Evolutionary conservation across 2,329 filamentous ascomycete genomes (phyloP), one percentile per base, ranked within the genome.

Genomic region (Aphanoascus verrucosus): DNA sequence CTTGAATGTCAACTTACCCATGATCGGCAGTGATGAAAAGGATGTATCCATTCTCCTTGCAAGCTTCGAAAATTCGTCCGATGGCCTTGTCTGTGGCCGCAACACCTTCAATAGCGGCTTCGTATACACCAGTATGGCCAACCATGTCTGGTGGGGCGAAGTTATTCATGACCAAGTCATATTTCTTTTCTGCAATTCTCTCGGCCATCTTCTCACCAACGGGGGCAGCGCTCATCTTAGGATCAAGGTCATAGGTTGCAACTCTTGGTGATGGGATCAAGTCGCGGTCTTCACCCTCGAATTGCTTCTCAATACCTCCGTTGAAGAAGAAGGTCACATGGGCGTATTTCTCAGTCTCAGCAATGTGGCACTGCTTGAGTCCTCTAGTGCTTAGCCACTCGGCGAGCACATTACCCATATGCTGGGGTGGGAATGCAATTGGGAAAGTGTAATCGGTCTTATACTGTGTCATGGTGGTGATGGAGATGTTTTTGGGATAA

Each of bases 321-420:
- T 98, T 98, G 84, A 97, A 97, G 81, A 97, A 97, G 81, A 97
- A 97, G 54, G 93, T 97, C 59, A 98, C 93, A 75, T 98, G 93
- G 35, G 93, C 93, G 72, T 98, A 98, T 78, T 98, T 98, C 73
- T 98, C 93, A 1, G 93, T 98, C 80, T 98, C 93, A 54, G 93
- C 93, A 62, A 97, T 81, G 76, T 98, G 93, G 62, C 91, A 93
- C 74, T 98, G 93, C 76, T 90, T 84, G 58, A 94, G 78, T 43
- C 80, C 81, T 72, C 97, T 85, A 77, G 91, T 93, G 63, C 85
- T 83, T 19, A 98, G 80, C 83, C 90, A 97, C 76, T 98, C 93
- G 19, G 93, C 93, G 49, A 98, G 82, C n/a, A 98, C 93, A 64
- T 98, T 94, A 69, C 84, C 87, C 93, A 98, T 98, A 68, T 83